phyloP scores from a whole-genome alignment of 176 grass and related monocot genomes.

The Musa itinerans region DNA sequence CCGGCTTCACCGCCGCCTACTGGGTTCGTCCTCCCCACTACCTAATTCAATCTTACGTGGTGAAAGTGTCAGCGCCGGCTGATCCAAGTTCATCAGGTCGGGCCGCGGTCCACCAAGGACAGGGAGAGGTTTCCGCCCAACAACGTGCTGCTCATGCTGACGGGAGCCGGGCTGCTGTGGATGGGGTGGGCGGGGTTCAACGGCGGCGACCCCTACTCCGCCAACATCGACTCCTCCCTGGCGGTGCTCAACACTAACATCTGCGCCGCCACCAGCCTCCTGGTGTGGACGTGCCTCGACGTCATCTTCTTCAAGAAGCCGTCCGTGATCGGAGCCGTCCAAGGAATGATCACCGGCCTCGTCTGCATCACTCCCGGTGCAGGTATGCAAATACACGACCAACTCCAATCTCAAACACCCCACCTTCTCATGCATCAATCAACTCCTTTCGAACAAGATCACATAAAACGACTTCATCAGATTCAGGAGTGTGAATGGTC shows the following conservation, averaged over 20 bases:
- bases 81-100: constrained; percentile 26
- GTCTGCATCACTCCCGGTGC: constrained; percentile 74
- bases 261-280: constrained; percentile 58
- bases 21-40: constrained; percentile 26
- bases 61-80: no score
- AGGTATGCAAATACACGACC: constrained; percentile 14
- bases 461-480: no score
- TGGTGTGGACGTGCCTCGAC: constrained; percentile 53
- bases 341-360: constrained; percentile 74
- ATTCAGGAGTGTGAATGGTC: background rate
- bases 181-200: constrained; percentile 72
- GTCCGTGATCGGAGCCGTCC: constrained; percentile 51
- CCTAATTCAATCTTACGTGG: no score
- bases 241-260: constrained; percentile 59
- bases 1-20: constrained; percentile 55
- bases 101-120: constrained; percentile 37
- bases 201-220: constrained; percentile 47
- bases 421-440: no score
- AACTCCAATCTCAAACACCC: no score
- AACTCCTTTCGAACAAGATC: no score
- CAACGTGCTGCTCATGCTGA: constrained; percentile 59
- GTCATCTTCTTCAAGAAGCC: constrained; percentile 71
- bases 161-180: constrained; percentile 56
- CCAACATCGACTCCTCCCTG: constrained; percentile 44
- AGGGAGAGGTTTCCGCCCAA: constrained; percentile 58